Evolutionary conservation across 2,329 filamentous ascomycete species (phyloP).

Genomic region (Chaetomiaceae sp.): DNA sequence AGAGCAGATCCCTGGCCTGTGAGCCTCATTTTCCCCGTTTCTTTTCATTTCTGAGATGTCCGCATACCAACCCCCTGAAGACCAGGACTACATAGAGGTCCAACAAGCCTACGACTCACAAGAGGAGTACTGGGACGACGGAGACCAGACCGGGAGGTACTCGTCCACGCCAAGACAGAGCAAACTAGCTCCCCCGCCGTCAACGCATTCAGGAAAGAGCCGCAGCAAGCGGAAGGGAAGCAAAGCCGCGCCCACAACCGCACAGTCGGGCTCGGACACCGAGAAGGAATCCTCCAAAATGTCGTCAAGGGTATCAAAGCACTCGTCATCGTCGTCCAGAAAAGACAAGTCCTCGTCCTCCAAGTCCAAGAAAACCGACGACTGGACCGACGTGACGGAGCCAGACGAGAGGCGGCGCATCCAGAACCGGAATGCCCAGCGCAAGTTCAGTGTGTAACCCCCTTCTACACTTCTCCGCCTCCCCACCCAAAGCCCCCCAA

Average conservation of each 20-base stretch:
- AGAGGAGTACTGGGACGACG: constrained; percentile 11
- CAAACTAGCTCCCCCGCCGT: constrained; percentile 5
- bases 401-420: constrained; percentile 66
- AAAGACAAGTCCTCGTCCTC: constrained; percentile 29
- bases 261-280: constrained; percentile 28
- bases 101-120: constrained; percentile 11
- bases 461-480: background rate
- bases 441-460: constrained; percentile 58
- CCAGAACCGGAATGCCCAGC: constrained; percentile 69
- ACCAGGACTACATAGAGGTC: constrained; percentile 16
- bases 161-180: constrained; percentile 7
- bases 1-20: constrained; percentile 14
- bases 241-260: constrained; percentile 13
- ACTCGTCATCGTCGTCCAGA: constrained; percentile 16
- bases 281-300: constrained; percentile 26
- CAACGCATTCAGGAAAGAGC: constrained; percentile 12
- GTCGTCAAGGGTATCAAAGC: constrained; percentile 29
- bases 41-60: constrained; percentile 21
- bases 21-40: constrained; percentile 16
- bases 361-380: constrained; percentile 44
- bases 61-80: constrained; percentile 24
- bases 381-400: constrained; percentile 65
- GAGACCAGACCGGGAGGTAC: background rate
- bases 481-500: background rate
- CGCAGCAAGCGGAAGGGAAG: constrained; percentile 16